Base-by-base conservation (phyloP, 1,284 basidiomycete species). In the Trichosporon ovoides region DNA sequence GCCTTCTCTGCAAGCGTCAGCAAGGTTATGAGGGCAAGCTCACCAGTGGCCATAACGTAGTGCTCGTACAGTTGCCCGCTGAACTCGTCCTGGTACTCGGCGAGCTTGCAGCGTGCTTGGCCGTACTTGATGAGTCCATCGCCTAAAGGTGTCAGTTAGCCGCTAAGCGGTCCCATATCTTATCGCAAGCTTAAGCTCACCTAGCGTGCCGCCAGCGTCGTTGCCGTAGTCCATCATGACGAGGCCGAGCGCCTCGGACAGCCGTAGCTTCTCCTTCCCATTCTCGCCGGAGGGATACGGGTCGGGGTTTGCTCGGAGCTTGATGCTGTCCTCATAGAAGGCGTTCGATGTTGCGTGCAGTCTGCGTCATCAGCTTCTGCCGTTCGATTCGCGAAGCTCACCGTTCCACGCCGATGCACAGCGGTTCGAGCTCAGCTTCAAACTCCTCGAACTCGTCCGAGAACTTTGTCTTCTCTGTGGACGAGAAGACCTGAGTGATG, bases 211-310 rank as follows among this genome's bases (percentile, higher is more conserved):
- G 82, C 18, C 84, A 66, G 88, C 86, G 67, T 90, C 85, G 66
- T 90, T 87, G 11, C 91, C 90, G 68, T 91, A 87, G 31, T 83
- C 81, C 58, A 90, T 86, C 90, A 93, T 91, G 40, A 89, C 87
- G 53, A 89, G 81, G 2, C 91, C 91, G 7, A 93, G 79, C 22
- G 85, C 83, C 67, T 92, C 90, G 31, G 89, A 79, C 0, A 87
- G 83, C 19, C 88, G 76, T 22, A 77, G 67, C 61, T 76, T 76
- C 13, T 77, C 73, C 60, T 77, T 76, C 11, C 66, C 63, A 16
- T 53, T 56, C 3, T 68, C 69, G 22, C 69, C 59, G 12, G 71
- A 66, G 9, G 73, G 73, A 43, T 70, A 71, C 0, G 75, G 74
- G 61, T 78, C 77, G 1, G 72, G 65, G 9, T 69, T 73, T 5